phyloP scores from a whole-genome alignment of 2,329 filamentous ascomycete genomes.

The Trichocomaceae sp. region DNA sequence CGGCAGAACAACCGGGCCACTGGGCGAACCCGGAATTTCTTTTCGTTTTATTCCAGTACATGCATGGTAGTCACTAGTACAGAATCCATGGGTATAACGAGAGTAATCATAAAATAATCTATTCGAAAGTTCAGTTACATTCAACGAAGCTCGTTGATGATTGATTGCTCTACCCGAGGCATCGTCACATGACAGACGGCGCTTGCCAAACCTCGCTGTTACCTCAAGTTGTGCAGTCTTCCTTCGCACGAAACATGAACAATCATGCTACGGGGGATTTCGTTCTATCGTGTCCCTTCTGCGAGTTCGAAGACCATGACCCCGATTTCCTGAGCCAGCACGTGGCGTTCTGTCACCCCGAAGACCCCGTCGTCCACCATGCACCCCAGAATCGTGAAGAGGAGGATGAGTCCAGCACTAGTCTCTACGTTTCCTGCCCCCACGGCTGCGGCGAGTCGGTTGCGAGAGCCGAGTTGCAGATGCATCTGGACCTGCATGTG shows the following conservation, averaged over 20 bases:
- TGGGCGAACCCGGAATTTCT: too few relatives aligned
- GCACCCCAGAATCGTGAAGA: not conserved
- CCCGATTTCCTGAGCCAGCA: slow-evolving; percentile 37
- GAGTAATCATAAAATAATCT: too few relatives aligned
- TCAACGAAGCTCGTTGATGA: too few relatives aligned
- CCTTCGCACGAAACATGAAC: not conserved
- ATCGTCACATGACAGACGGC: not conserved
- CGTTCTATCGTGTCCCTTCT: slow-evolving; percentile 38
- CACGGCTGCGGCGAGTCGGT: slow-evolving; percentile 57
- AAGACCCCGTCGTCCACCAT: slow-evolving; percentile 21
- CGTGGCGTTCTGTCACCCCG: slow-evolving; percentile 41
- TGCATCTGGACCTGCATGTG: slow-evolving; percentile 55
- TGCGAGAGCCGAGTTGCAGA: slow-evolving; percentile 47
- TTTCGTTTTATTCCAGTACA: not conserved
- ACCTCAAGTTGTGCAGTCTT: not conserved
- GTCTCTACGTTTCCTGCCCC: slow-evolving; percentile 48
- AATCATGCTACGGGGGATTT: not conserved
- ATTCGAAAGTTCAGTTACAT: too few relatives aligned
- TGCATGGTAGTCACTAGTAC: too few relatives aligned
- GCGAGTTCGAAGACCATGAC: slow-evolving; percentile 37
- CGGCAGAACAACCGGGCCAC: too few relatives aligned
- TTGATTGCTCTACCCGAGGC: not conserved
- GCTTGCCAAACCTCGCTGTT: not conserved
- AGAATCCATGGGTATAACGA: not conserved
- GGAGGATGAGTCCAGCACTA: slow-evolving; percentile 1